phyloP scores from a whole-genome alignment of 2,329 filamentous ascomycete species.

The Fusarium nematophilum region DNA sequence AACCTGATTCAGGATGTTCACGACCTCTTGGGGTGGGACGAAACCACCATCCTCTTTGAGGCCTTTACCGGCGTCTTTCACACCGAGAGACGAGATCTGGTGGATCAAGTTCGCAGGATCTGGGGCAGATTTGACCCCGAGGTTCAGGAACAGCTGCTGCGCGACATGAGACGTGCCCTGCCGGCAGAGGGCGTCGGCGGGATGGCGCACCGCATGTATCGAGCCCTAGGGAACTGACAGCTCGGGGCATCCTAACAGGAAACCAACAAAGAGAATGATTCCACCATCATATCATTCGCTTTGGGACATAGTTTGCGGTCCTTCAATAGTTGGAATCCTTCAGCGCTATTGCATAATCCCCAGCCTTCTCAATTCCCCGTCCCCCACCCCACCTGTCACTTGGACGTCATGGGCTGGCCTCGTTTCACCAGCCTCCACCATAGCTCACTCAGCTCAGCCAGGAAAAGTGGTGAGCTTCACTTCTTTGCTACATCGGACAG shows the following conservation, averaged over 20 bases:
- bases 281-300: conserved; percentile 13
- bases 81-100: conserved; percentile 6
- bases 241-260: background rate
- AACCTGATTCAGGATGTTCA: conserved; percentile 37
- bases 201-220: conserved; percentile 37
- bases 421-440: conserved; percentile 39
- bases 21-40: conserved; percentile 18
- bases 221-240: conserved; percentile 26
- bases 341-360: conserved; percentile 38
- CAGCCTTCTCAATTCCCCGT: conserved; percentile 38
- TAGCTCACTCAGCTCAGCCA: conserved; percentile 25
- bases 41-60: conserved; percentile 34
- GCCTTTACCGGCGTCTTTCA: conserved; percentile 40
- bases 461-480: conserved; percentile 17
- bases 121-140: conserved; percentile 39
- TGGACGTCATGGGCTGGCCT: conserved; percentile 40
- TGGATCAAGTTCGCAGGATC: conserved; percentile 28
- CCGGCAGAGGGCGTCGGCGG: conserved; percentile 19
- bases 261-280: background rate
- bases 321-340: conserved; percentile 19
- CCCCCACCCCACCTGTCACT: conserved; percentile 37
- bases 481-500: conserved; percentile 15
- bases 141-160: conserved; percentile 32
- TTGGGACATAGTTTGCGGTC: conserved; percentile 17
- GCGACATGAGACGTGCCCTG: conserved; percentile 28